Evolutionary conservation across 78 protist species (phyloP).

Genomic region (Monocercomonoides exilis): DNA sequence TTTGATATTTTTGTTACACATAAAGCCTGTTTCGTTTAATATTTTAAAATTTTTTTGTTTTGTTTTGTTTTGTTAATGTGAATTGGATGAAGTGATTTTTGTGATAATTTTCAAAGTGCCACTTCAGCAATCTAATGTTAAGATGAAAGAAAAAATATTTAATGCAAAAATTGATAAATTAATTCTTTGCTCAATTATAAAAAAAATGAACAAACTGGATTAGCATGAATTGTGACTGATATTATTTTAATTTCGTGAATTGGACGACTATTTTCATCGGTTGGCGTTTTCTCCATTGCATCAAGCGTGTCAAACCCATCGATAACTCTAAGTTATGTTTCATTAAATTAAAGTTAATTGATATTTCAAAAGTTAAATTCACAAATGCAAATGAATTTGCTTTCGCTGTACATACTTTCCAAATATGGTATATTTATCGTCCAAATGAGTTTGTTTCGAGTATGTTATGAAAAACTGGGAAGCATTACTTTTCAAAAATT

Average conservation of each 20-base stretch:
- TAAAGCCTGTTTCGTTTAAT: no score
- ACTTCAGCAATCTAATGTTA: no score
- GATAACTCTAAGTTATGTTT: neutral
- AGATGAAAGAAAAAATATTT: no score
- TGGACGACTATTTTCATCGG: neutral
- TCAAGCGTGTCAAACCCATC: neutral
- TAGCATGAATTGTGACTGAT: neutral
- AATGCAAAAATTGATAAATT: no score
- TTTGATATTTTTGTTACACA: no score
- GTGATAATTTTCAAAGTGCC: no score
- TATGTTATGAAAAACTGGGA: slow-evolving; percentile 8
- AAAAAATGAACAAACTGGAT: neutral
- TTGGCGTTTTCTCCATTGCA: neutral
- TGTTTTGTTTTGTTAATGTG: no score
- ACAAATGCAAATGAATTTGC: neutral
- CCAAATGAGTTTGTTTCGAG: slow-evolving; percentile 4
- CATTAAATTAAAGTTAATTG: no score
- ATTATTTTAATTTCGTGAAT: neutral
- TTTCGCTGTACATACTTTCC: neutral
- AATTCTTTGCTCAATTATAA: neutral
- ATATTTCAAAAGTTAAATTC: no score
- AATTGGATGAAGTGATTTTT: no score
- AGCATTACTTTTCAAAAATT: neutral
- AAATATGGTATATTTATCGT: neutral
- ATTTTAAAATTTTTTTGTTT: no score